A percentile compares a stretch with the other conserved stretches of the same genome.
phyloP scores from a whole-genome alignment of 2,329 filamentous ascomycete genomes.

The Tolypocladium tropicale region DNA sequence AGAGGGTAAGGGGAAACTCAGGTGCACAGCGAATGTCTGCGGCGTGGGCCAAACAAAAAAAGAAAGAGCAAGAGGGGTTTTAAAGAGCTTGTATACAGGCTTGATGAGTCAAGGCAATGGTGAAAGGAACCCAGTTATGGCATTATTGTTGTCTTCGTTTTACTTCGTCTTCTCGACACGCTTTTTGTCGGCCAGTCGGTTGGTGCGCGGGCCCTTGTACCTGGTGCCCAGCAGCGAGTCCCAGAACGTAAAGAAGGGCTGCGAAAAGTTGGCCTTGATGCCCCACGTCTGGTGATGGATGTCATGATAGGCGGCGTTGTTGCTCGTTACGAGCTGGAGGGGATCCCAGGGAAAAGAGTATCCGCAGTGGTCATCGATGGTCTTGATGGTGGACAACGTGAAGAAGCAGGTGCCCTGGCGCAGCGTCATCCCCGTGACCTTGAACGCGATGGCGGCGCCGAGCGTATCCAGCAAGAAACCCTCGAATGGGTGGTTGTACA shows the following conservation, averaged over 20 bases:
- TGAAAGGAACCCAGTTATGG: neutral
- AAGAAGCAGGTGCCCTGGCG: constrained; percentile 88
- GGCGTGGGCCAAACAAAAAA: neutral
- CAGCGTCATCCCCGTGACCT: constrained; percentile 70
- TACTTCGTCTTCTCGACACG: constrained; percentile 12
- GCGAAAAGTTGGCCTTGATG: constrained; percentile 90
- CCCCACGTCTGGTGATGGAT: constrained; percentile 99
- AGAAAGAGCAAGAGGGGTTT: neutral
- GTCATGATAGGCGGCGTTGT: constrained; percentile 95
- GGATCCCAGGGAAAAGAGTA: constrained; percentile 95
- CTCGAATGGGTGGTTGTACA: constrained; percentile 95
- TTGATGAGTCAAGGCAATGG: neutral
- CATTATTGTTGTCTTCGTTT: constrained; percentile 4
- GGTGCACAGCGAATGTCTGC: neutral
- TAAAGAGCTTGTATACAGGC: neutral
- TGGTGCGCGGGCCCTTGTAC: constrained; percentile 57
- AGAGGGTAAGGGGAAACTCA: neutral
- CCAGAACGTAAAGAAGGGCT: constrained; percentile 95
- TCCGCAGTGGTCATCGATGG: constrained; percentile 94
- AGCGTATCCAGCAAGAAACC: constrained; percentile 89
- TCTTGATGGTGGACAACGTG: constrained; percentile 82
- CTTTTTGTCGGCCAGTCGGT: constrained; percentile 29
- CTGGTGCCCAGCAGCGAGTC: constrained; percentile 72
- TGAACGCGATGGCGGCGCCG: constrained; percentile 75
- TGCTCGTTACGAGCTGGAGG: constrained; percentile 80